Percentiles rank a stretch among this genome's conserved stretches.
These are phyloP conservation scores for Globisporangium echinulatum DNA, from an alignment of 352 stramenopile species.

Conservation along the genomic window DNA sequence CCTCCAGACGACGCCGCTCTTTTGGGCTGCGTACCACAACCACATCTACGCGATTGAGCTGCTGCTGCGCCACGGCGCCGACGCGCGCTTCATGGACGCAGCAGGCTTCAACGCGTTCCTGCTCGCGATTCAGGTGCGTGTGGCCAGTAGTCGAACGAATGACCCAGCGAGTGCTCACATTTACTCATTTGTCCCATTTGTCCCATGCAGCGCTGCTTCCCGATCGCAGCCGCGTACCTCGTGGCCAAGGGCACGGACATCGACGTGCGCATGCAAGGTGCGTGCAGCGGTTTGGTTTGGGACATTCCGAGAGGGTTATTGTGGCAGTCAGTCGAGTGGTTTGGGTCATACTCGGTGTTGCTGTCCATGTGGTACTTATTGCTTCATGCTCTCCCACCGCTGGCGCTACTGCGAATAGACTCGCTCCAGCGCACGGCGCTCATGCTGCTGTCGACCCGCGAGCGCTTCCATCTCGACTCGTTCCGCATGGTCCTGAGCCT, in stretches of 20 bases:
- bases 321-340: too few relatives aligned
- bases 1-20: conserved; percentile 60
- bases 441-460: conserved; percentile 60
- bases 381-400: neutral
- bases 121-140: conserved; percentile 43
- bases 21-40: conserved; percentile 69
- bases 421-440: conserved; percentile 42
- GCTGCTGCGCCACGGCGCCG: conserved; percentile 50
- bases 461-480: conserved; percentile 77
- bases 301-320: too few relatives aligned
- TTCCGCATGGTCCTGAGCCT: conserved; percentile 80
- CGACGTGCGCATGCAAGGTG: conserved; percentile 46
- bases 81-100: conserved; percentile 44
- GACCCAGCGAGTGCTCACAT: too few relatives aligned
- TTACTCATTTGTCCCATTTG: neutral
- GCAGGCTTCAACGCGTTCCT: conserved; percentile 58
- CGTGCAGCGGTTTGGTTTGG: too few relatives aligned
- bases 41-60: conserved; percentile 78
- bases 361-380: too few relatives aligned
- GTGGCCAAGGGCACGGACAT: conserved; percentile 69
- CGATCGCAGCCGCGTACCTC: conserved; percentile 70
- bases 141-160: neutral
- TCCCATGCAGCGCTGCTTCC: conserved; percentile 41
- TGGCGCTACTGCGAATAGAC: conserved; percentile 7
- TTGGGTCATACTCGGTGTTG: too few relatives aligned